phyloP scores from a whole-genome alignment of 2,329 filamentous ascomycete genomes.

The Scedosporium aurantiacum region DNA sequence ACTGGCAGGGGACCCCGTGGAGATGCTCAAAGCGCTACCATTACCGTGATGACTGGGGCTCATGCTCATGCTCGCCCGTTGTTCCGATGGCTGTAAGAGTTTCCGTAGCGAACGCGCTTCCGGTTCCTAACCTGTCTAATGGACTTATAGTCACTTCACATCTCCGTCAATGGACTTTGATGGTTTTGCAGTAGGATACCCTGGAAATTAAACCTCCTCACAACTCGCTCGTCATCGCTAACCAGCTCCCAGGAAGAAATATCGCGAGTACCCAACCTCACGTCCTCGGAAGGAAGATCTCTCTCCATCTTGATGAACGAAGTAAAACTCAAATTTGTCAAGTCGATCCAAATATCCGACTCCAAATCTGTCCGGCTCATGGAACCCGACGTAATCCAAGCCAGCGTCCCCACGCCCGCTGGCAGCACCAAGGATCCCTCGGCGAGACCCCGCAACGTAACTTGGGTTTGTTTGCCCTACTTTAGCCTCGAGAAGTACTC shows the following conservation, averaged over 20 bases:
- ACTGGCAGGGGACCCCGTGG: neutral
- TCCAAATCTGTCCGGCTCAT: neutral
- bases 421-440: neutral
- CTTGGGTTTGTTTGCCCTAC: conserved; percentile 6
- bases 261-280: neutral
- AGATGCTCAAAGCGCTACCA: neutral
- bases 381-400: neutral
- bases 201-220: neutral
- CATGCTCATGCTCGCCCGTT: neutral
- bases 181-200: neutral
- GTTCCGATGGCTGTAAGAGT: conserved; percentile 2
- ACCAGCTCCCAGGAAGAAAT: neutral
- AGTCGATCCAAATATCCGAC: neutral
- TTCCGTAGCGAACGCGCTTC: neutral
- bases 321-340: neutral
- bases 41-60: neutral
- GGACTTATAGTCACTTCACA: neutral
- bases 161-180: conserved; percentile 1
- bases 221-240: neutral
- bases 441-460: neutral
- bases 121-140: neutral
- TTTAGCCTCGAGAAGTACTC: conserved; percentile 4
- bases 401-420: neutral
- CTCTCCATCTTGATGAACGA: neutral
- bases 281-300: neutral